Percentiles rank a stretch among this genome's conserved stretches.
Conservation (phyloP, 768 basidiomycete genomes). For the Infundibulicybe gibba region DNA sequence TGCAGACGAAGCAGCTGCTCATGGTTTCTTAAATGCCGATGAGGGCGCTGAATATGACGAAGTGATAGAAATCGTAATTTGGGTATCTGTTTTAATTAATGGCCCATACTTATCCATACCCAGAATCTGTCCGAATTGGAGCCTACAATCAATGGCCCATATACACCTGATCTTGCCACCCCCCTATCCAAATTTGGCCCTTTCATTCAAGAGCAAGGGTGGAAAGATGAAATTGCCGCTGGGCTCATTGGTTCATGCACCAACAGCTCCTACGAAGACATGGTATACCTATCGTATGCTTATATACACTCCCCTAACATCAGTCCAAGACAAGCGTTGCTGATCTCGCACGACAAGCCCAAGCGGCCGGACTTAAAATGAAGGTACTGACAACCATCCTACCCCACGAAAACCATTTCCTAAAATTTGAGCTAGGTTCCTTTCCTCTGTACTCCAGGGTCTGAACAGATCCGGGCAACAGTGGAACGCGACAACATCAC, state of each 20-base stretch:
- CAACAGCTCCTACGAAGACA: slow-evolving; percentile 96
- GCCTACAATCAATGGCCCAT: slow-evolving; percentile 93
- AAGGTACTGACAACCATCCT: slow-evolving; percentile 41
- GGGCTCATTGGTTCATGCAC: slow-evolving; percentile 98
- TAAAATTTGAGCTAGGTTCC: slow-evolving; percentile 48
- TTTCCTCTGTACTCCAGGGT: slow-evolving; percentile 86
- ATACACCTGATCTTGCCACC: slow-evolving; percentile 95
- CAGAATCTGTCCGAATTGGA: slow-evolving; percentile 88
- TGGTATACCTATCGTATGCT: slow-evolving; percentile 44
- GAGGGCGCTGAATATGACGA: slow-evolving; percentile 92
- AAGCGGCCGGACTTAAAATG: slow-evolving; percentile 72
- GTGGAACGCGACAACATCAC: slow-evolving; percentile 94
- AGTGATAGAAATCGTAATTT: slow-evolving; percentile 86
- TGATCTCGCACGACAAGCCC: slow-evolving; percentile 87
- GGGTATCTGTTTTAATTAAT: neutral
- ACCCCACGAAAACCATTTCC: neutral
- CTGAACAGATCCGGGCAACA: slow-evolving; percentile 95
- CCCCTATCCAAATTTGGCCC: slow-evolving; percentile 85
- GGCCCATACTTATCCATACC: slow-evolving; percentile 2
- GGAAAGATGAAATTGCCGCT: slow-evolving; percentile 92
- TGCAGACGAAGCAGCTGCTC: slow-evolving; percentile 77
- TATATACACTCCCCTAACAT: slow-evolving; percentile 4
- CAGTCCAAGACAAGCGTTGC: slow-evolving; percentile 80
- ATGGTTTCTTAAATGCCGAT: slow-evolving; percentile 81
- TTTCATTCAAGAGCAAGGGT: slow-evolving; percentile 80